phyloP scores from a whole-genome alignment of 192 early-diverging fungal genomes.

The Gaertneriomyces semiglobifer region DNA sequence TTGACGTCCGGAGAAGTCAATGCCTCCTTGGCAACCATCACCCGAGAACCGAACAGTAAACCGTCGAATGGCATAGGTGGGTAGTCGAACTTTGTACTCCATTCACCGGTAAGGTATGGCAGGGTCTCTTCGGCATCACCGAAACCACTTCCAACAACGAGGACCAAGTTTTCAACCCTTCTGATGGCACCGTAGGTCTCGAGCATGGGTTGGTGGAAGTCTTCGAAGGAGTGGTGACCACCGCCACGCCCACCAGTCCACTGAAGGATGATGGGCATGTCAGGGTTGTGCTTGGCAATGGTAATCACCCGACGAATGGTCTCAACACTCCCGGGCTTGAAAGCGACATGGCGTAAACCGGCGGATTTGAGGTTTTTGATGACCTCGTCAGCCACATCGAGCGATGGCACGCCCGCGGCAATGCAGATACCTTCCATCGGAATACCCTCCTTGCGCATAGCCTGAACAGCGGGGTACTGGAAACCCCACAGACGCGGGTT shows the following conservation, averaged over 20 bases:
- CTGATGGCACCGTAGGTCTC: conserved; percentile 81
- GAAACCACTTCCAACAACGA: conserved; percentile 91
- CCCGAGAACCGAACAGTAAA: conserved; percentile 90
- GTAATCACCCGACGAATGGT: conserved; percentile 79
- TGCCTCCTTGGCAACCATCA: conserved; percentile 91
- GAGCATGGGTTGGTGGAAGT: conserved; percentile 88
- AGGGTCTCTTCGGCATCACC: conserved; percentile 80
- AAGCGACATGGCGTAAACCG: conserved; percentile 78
- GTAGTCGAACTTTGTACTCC: conserved; percentile 72
- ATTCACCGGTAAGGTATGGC: conserved; percentile 92
- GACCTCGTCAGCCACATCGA: conserved; percentile 81
- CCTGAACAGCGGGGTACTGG: conserved; percentile 76
- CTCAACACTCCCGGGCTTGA: conserved; percentile 76
- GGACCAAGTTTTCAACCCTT: conserved; percentile 69
- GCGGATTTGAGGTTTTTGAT: conserved; percentile 67
- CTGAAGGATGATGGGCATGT: conserved; percentile 85
- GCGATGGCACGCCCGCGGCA: conserved; percentile 86
- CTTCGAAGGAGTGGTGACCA: conserved; percentile 95
- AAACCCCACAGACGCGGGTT: conserved; percentile 90
- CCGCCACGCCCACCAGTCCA: conserved; percentile 97
- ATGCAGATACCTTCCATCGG: conserved; percentile 90
- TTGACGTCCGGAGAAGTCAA: conserved; percentile 74
- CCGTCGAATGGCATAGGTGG: conserved; percentile 96
- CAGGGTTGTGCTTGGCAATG: conserved; percentile 76
- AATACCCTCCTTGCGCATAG: conserved; percentile 76